Percentiles rank a stretch among this genome's conserved stretches.
Conservation (phyloP, 2,329 filamentous ascomycete genomes). For the Verticillium klebahnii region DNA sequence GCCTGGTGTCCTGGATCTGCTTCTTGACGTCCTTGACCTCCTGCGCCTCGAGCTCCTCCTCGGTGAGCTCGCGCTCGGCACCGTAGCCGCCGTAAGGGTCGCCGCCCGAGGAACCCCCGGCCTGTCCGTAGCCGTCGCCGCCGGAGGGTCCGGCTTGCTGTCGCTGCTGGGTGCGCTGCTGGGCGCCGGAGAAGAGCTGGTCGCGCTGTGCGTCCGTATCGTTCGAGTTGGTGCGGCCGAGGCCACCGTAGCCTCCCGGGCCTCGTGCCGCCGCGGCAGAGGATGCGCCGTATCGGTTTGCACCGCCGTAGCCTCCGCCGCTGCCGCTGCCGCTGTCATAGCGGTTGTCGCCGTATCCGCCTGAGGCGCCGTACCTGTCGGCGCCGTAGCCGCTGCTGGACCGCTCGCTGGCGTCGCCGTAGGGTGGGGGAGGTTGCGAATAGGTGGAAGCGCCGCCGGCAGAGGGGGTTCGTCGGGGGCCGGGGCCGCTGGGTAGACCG, state of each 20-base stretch:
- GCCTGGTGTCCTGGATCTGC: slow-evolving; percentile 71
- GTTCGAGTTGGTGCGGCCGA: slow-evolving; percentile 41
- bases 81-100: slow-evolving; percentile 50
- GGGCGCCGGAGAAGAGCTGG: slow-evolving; percentile 57
- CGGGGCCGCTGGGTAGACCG: slow-evolving; percentile 29
- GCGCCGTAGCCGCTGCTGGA: slow-evolving; percentile 43
- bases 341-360: slow-evolving; percentile 48
- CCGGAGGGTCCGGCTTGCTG: slow-evolving; percentile 12
- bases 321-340: slow-evolving; percentile 38
- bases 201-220: slow-evolving; percentile 52
- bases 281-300: slow-evolving; percentile 22
- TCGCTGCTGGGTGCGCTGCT: slow-evolving; percentile 41
- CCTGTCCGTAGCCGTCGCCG: slow-evolving; percentile 5
- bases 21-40: slow-evolving; percentile 65
- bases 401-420: slow-evolving; percentile 12
- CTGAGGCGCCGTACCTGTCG: slow-evolving; percentile 46
- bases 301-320: slow-evolving; percentile 19
- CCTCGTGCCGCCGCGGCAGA: slow-evolving; percentile 29
- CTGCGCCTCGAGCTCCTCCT: slow-evolving; percentile 70
- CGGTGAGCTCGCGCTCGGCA: slow-evolving; percentile 72
- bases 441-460: slow-evolving; percentile 18
- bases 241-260: slow-evolving; percentile 57
- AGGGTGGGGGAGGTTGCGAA: slow-evolving; percentile 29
- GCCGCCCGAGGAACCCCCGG: slow-evolving; percentile 11
- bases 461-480: slow-evolving; percentile 20